A percentile compares a stretch with the other conserved stretches of the same genome.
Conservation (phyloP, 2,329 filamentous ascomycete species). For the Ampelomyces quisqualis region DNA sequence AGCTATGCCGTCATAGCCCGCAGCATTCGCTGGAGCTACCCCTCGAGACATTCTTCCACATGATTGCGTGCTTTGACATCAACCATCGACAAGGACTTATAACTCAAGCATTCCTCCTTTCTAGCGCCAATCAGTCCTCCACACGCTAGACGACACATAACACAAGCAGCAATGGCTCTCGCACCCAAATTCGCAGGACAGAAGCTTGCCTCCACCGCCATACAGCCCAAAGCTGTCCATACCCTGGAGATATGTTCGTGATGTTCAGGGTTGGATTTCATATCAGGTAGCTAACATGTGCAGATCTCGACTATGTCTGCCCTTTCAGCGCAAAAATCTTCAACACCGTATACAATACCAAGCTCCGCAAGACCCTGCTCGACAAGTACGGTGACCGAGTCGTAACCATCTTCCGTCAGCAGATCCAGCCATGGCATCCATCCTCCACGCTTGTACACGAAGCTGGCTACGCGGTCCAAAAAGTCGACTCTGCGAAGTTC, state of each 20-base stretch:
- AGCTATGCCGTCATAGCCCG: slow-evolving; percentile 27
- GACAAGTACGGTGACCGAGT: slow-evolving; percentile 63
- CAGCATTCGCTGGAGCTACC: slow-evolving; percentile 19
- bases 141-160: neutral
- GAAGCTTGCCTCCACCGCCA: slow-evolving; percentile 56
- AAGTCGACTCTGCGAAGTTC: slow-evolving; percentile 69
- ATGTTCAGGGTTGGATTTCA: neutral
- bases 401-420: slow-evolving; percentile 81
- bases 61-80: slow-evolving; percentile 21
- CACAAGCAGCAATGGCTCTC: slow-evolving; percentile 67
- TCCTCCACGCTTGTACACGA: slow-evolving; percentile 71
- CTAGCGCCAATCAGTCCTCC: neutral
- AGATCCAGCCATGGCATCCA: slow-evolving; percentile 94
- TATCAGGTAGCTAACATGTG: neutral
- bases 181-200: slow-evolving; percentile 76
- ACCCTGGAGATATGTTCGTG: slow-evolving; percentile 56
- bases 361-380: slow-evolving; percentile 65
- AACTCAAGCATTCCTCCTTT: too few species aligned
- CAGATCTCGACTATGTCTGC: slow-evolving; percentile 87
- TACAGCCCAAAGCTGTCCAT: slow-evolving; percentile 50
- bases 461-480: slow-evolving; percentile 77
- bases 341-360: slow-evolving; percentile 65
- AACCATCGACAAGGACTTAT: too few species aligned
- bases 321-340: slow-evolving; percentile 76
- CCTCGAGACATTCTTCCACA: slow-evolving; percentile 7